Base-by-base conservation (phyloP, 371 early-diverging fungal genomes). In the Umbelopsis sp. region DNA sequence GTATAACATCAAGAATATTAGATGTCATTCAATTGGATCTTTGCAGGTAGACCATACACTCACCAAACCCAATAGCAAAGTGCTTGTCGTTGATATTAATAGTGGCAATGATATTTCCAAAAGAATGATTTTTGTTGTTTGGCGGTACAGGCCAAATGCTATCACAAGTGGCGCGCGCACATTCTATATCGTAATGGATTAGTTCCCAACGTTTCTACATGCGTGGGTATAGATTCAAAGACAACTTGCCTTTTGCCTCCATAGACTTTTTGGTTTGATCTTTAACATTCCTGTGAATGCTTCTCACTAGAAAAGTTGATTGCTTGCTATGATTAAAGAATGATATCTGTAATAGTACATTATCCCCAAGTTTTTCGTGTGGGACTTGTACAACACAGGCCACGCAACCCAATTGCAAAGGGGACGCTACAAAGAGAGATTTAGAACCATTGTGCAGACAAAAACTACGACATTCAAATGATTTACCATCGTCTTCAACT, bases 61-160 rank as follows among this genome's bases (percentile, higher is more conserved):
- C 78, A 86, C 89, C 86, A 63, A 80, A 82, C 1, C 88, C 89
- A 46, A 87, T 70, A 1, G 89, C 89, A 38, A 87, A 74, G 63
- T 82, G 74, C 20, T 80, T 82, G 44, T 83, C 83, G 66, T 79
- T 79, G 4, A 87, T 77, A 52, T 83, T 84, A 12, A 76, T 70
- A 0, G 86, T 81, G n/a, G 74, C 75, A 0, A 86, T 87, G 48
- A 87, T 78, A 24, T 69, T 48, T 2, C 78, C 84, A 69, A 67
- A 70, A 14, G 63, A 67, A n/a, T 44, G 76, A 73, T 10, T 69
- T 37, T 24, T 74, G 67, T 6, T 76, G 50, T 11, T 72, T 57
- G 35, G 35, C 10, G 57, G 4, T 2, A 78, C 52, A 11, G 81
- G 80, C 82, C 81, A 85, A 22, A 78, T 68, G 41, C 73, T 76